These are phyloP conservation scores for Allium sativum DNA, from an alignment of 106 monocot species.

Conservation along the genomic window DNA sequence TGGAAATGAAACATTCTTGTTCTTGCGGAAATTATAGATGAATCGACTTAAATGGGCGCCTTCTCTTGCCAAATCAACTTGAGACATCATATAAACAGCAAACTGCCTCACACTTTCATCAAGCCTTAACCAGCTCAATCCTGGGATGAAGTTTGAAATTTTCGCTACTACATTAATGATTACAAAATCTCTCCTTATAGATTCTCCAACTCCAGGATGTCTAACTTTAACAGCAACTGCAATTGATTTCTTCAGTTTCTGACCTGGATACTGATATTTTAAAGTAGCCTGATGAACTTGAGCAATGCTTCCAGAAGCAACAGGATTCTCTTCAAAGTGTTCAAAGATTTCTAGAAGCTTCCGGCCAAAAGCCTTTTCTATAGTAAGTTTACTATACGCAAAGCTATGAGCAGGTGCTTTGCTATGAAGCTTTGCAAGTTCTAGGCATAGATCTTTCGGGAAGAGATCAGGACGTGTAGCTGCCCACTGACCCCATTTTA, in stretches of 20 bases:
- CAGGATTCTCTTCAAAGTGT: slow-evolving; percentile 52
- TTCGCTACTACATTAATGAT: slow-evolving; percentile 56
- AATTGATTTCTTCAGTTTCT: slow-evolving; percentile 35
- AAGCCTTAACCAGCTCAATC: slow-evolving; percentile 50
- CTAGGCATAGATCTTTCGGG: slow-evolving; percentile 44
- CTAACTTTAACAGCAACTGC: slow-evolving; percentile 63
- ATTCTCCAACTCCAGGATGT: slow-evolving; percentile 59
- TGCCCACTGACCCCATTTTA: slow-evolving; percentile 81
- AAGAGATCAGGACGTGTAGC: slow-evolving; percentile 70
- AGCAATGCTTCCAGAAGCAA: slow-evolving; percentile 64
- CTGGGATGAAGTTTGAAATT: slow-evolving; percentile 37
- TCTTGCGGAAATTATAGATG: slow-evolving; percentile 56
- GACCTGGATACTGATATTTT: slow-evolving; percentile 28
- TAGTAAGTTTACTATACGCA: slow-evolving; percentile 29
- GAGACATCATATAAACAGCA: slow-evolving; percentile 71
- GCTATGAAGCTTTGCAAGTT: slow-evolving; percentile 43
- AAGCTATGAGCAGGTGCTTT: slow-evolving; percentile 58
- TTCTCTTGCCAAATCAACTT: slow-evolving; percentile 63
- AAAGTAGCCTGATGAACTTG: slow-evolving; percentile 61
- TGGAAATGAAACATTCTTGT: slow-evolving; percentile 67
- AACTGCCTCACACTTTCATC: slow-evolving; percentile 71
- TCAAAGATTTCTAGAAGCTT: slow-evolving; percentile 53
- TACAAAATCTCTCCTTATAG: slow-evolving; percentile 50
- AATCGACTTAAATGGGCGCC: slow-evolving; percentile 64
- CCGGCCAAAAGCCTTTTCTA: slow-evolving; percentile 53